Percentiles rank a stretch among this genome's conserved stretches.
phyloP scores from a whole-genome alignment of 768 basidiomycete species.

The Dentipellis sp. region DNA sequence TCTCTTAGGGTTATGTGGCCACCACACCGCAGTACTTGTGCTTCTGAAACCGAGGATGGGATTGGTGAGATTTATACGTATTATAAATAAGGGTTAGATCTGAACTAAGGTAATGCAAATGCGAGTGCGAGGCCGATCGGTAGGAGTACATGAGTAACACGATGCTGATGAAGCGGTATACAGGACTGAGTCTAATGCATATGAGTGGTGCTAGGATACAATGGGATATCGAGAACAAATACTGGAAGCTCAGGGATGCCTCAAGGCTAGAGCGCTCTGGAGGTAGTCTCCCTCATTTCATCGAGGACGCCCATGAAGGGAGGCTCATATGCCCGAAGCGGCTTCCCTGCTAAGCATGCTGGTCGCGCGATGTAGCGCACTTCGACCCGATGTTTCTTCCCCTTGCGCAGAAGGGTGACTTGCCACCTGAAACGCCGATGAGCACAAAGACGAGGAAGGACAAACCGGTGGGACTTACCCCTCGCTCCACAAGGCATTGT shows the following conservation, averaged over 20 bases:
- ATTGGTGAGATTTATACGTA: no score
- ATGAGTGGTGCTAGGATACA: slow-evolving; percentile 8
- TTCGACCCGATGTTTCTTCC: slow-evolving; percentile 54
- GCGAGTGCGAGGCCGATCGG: no score
- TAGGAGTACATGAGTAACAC: slow-evolving; percentile 4
- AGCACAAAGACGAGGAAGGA: neutral
- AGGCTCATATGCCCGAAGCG: slow-evolving; percentile 37
- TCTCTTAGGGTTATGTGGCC: no score
- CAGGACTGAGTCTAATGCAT: neutral
- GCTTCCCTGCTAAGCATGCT: slow-evolving; percentile 43
- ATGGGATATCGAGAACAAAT: neutral
- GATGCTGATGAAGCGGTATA: neutral
- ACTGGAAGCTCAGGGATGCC: neutral
- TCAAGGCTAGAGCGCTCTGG: neutral
- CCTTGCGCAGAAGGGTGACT: slow-evolving; percentile 54
- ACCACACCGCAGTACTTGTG: no score
- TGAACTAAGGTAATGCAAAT: no score
- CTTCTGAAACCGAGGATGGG: no score
- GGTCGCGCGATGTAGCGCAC: slow-evolving; percentile 64
- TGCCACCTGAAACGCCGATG: slow-evolving; percentile 42
- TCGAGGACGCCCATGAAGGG: slow-evolving; percentile 64
- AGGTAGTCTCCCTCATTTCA: slow-evolving; percentile 18
- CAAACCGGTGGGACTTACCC: slow-evolving; percentile 31
- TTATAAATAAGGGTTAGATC: no score
- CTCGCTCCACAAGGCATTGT: slow-evolving; percentile 57